phyloP scores from a whole-genome alignment of 192 early-diverging fungal genomes.

The Umbelopsis sp. region DNA sequence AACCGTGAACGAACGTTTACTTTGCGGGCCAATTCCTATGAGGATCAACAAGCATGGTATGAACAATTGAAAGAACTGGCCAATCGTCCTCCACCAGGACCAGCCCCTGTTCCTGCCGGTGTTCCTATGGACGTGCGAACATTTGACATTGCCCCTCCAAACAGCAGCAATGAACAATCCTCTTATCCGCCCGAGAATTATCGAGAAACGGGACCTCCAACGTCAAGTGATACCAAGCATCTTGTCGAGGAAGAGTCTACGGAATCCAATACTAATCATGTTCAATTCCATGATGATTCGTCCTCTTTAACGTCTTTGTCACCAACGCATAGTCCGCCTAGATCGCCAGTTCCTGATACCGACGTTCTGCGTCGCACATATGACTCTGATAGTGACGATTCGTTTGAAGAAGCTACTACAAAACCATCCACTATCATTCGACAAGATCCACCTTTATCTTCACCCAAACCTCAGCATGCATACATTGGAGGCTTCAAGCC shows the following conservation, averaged over 20 bases:
- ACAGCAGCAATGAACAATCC: too few species aligned
- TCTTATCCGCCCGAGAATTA: constrained; percentile 7
- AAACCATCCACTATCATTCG: background rate
- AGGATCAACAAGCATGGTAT: constrained; percentile 1
- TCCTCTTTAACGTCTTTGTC: background rate
- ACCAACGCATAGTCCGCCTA: background rate
- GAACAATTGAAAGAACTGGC: background rate
- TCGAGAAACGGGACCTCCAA: background rate
- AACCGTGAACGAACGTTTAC: constrained; percentile 11
- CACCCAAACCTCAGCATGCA: constrained; percentile 7
- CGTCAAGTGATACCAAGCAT: constrained; percentile 3
- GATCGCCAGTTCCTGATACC: background rate
- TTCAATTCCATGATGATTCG: constrained; percentile 7
- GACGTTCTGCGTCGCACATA: background rate
- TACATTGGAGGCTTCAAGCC: constrained; percentile 14
- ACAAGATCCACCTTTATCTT: constrained; percentile 4
- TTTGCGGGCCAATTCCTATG: background rate
- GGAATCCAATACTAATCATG: background rate
- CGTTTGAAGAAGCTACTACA: constrained; percentile 1
- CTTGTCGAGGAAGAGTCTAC: background rate
- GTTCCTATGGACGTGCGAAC: constrained; percentile 12
- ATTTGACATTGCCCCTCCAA: background rate
- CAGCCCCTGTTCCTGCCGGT: constrained; percentile 2
- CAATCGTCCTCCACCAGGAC: background rate
- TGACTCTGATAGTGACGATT: background rate